These are phyloP conservation scores for Macadamia tetraphylla DNA, from an alignment of 164 flowering plant species.

Conservation along the genomic window DNA sequence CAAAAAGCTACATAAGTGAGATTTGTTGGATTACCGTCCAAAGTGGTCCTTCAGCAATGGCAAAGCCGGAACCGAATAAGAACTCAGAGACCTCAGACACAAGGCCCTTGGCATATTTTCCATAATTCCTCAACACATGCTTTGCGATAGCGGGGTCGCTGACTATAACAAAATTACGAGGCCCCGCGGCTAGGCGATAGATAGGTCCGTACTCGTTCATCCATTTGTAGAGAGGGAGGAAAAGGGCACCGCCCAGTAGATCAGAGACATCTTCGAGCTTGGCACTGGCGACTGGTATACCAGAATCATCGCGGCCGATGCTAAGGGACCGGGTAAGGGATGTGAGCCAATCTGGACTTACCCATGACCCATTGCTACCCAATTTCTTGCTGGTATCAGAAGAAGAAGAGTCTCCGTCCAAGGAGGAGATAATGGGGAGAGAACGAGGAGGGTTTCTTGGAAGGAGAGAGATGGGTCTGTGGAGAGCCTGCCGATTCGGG, in stretches of 20 bases:
- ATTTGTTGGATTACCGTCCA: constrained; percentile 61
- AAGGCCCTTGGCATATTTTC: constrained; percentile 78
- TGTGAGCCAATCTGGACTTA: constrained; percentile 91
- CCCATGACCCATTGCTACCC: constrained; percentile 53
- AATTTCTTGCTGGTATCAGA: constrained; percentile 6
- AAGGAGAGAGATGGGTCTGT: constrained; percentile 7
- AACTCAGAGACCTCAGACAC: constrained; percentile 92
- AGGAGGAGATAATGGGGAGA: constrained; percentile 26
- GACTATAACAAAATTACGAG: constrained; percentile 74
- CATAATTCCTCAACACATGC: constrained; percentile 78
- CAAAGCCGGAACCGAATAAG: constrained; percentile 85
- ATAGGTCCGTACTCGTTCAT: constrained; percentile 82
- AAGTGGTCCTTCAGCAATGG: constrained; percentile 88
- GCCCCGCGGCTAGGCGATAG: constrained; percentile 86
- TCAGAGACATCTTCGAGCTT: constrained; percentile 89
- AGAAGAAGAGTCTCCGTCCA: constrained; percentile 15
- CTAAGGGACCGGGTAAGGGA: constrained; percentile 47
- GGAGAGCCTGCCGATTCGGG: constrained; percentile 4
- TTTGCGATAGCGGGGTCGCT: constrained; percentile 93
- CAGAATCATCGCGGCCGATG: constrained; percentile 43
- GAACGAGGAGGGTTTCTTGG: constrained; percentile 8
- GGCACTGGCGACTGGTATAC: constrained; percentile 75
- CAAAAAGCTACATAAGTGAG: background rate
- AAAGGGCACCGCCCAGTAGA: constrained; percentile 83
- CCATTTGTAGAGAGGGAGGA: constrained; percentile 81